Evolutionary conservation across 345 rosid species (phyloP).

Genomic region (Reutealis trisperma): DNA sequence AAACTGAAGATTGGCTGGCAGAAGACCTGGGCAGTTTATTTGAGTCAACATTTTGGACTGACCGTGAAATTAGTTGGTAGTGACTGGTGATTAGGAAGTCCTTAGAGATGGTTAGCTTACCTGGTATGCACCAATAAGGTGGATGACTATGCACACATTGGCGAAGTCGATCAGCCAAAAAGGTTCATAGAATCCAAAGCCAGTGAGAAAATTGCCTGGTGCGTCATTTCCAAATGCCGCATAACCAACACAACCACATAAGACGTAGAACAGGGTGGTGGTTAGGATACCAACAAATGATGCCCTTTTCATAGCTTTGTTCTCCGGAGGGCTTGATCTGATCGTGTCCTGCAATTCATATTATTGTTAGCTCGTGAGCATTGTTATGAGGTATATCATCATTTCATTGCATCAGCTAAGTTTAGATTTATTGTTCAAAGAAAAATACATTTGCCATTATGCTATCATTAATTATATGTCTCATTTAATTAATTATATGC

Average conservation of each 20-base stretch:
- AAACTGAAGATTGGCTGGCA: conserved; percentile 68
- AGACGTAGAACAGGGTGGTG: conserved; percentile 69
- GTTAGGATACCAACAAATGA: conserved; percentile 37
- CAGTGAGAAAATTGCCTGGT: conserved; percentile 87
- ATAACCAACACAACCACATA: conserved; percentile 80
- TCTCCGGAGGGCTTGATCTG: conserved; percentile 29
- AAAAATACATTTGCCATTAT: too few relatives aligned
- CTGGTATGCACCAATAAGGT: conserved; percentile 87
- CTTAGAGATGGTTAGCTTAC: conserved; percentile 28
- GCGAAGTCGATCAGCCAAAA: conserved; percentile 85
- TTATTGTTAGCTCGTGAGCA: not conserved
- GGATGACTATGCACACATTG: conserved; percentile 77
- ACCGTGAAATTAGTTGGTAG: too few relatives aligned
- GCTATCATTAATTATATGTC: too few relatives aligned
- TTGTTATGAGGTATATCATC: too few relatives aligned
- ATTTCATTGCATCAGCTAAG: too few relatives aligned
- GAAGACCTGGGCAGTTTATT: conserved; percentile 50
- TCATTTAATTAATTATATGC: too few relatives aligned
- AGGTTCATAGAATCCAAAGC: conserved; percentile 86
- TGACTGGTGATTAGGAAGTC: not conserved
- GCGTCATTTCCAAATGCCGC: conserved; percentile 87
- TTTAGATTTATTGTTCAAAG: too few relatives aligned
- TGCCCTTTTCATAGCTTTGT: conserved; percentile 30
- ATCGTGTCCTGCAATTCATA: conserved; percentile 28
- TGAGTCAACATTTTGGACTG: not conserved